These are phyloP conservation scores for Thelephora ganbajun DNA, from an alignment of 768 basidiomycete species.

Conservation along the genomic window DNA sequence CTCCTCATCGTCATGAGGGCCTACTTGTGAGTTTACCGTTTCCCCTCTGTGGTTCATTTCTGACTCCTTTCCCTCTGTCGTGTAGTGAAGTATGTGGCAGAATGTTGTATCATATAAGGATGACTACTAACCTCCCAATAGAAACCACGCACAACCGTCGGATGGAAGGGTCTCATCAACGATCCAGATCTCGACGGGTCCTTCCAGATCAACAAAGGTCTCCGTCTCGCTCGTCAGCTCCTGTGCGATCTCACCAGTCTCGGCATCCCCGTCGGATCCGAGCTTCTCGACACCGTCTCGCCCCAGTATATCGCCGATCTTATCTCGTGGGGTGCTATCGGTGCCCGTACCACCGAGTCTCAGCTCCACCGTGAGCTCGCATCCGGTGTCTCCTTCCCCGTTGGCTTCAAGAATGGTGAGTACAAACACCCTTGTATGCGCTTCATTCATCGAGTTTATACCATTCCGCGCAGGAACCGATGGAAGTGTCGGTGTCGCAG, in stretches of 20 bases:
- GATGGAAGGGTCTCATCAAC: conserved; percentile 93
- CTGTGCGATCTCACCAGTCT: conserved; percentile 83
- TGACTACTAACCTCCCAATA: conserved; percentile 17
- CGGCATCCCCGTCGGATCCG: conserved; percentile 88
- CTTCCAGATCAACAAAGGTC: conserved; percentile 95
- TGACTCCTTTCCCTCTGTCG: conserved; percentile 5
- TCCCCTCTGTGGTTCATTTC: conserved; percentile 1
- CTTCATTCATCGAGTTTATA: not conserved
- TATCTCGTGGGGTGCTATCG: conserved; percentile 90
- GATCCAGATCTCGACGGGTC: conserved; percentile 93
- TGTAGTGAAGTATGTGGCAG: conserved; percentile 24
- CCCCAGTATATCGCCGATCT: conserved; percentile 81
- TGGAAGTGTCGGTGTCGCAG: conserved; percentile 76
- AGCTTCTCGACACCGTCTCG: conserved; percentile 75
- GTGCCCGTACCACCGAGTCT: conserved; percentile 93
- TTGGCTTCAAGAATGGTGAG: conserved; percentile 93
- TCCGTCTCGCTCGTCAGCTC: conserved; percentile 75
- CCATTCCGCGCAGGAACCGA: conserved; percentile 45
- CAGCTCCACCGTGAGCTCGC: conserved; percentile 96
- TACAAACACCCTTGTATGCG: conserved; percentile 1
- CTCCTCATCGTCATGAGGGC: conserved; percentile 91
- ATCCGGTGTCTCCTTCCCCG: conserved; percentile 92
- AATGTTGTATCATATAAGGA: not conserved
- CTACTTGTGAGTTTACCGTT: conserved; percentile 67
- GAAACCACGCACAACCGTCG: conserved; percentile 96